Percentiles rank a stretch among this genome's conserved stretches.
These are phyloP conservation scores for Pichia membranifaciens DNA, from an alignment of 805 yeast genomes.

Conservation along the genomic window DNA sequence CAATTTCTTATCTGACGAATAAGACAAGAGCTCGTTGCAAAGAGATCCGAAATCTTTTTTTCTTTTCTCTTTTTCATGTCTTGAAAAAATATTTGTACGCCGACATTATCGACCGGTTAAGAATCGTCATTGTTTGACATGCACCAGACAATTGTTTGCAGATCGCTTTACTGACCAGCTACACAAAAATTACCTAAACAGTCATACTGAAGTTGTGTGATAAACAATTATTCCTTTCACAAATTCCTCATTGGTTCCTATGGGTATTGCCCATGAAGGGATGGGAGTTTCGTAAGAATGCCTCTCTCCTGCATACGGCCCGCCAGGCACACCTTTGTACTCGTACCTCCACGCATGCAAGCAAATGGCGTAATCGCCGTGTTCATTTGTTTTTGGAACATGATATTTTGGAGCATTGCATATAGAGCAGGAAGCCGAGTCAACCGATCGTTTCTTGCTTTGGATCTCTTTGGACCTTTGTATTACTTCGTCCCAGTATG, in stretches of 20 bases:
- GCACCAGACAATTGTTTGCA: too few relatives aligned
- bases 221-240: too few relatives aligned
- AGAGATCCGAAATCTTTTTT: too few relatives aligned
- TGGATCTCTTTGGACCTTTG: slow-evolving; percentile 13
- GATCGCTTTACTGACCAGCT: too few relatives aligned
- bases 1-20: too few relatives aligned
- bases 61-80: too few relatives aligned
- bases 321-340: neutral
- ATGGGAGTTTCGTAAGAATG: neutral
- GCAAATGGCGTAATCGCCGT: slow-evolving; percentile 29
- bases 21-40: too few relatives aligned
- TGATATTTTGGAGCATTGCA: slow-evolving; percentile 29
- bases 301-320: slow-evolving; percentile 2
- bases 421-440: slow-evolving; percentile 24
- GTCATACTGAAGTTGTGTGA: too few relatives aligned
- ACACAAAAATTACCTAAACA: too few relatives aligned
- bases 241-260: neutral
- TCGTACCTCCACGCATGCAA: slow-evolving; percentile 40
- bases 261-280: slow-evolving; percentile 1
- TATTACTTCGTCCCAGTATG: slow-evolving; percentile 11
- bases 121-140: too few relatives aligned
- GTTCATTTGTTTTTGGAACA: slow-evolving; percentile 20
- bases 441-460: slow-evolving; percentile 16
- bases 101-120: too few relatives aligned
- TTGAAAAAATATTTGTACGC: too few relatives aligned